phyloP scores from a whole-genome alignment of 1,284 basidiomycete genomes.

The Tilletia walkeri region DNA sequence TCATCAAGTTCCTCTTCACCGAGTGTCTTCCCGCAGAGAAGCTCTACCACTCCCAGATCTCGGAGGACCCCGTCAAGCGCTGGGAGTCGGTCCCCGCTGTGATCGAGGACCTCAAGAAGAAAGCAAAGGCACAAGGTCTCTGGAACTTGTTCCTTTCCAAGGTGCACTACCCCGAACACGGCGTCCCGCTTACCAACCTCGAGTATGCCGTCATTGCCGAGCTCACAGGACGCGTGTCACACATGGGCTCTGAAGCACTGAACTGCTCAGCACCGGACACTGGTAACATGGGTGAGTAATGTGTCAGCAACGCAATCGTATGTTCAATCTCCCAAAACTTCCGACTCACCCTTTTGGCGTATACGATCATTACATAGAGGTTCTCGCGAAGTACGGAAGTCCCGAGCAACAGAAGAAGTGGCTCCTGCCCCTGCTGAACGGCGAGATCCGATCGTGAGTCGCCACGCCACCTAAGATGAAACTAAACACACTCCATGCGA shows the following conservation, averaged over 20 bases:
- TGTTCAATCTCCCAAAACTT: background rate
- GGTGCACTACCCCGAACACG: constrained; percentile 75
- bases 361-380: constrained; percentile 63
- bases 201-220: constrained; percentile 99
- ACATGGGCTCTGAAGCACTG: constrained; percentile 77
- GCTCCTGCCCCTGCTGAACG: constrained; percentile 81
- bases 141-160: constrained; percentile 98
- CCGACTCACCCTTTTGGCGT: constrained; percentile 8
- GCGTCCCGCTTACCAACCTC: constrained; percentile 85
- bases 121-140: constrained; percentile 80
- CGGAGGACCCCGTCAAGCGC: constrained; percentile 70
- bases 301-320: background rate
- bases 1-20: constrained; percentile 77
- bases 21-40: constrained; percentile 78
- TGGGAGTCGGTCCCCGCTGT: constrained; percentile 83
- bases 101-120: constrained; percentile 79
- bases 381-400: constrained; percentile 87
- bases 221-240: constrained; percentile 78
- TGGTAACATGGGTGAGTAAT: constrained; percentile 59
- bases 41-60: constrained; percentile 79
- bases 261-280: constrained; percentile 96
- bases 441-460: constrained; percentile 83
- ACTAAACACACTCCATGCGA: no score
- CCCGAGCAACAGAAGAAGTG: constrained; percentile 86
- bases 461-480: no score